Base-by-base conservation (phyloP, 129 eudicot species). In the Artemisia tridentata region DNA sequence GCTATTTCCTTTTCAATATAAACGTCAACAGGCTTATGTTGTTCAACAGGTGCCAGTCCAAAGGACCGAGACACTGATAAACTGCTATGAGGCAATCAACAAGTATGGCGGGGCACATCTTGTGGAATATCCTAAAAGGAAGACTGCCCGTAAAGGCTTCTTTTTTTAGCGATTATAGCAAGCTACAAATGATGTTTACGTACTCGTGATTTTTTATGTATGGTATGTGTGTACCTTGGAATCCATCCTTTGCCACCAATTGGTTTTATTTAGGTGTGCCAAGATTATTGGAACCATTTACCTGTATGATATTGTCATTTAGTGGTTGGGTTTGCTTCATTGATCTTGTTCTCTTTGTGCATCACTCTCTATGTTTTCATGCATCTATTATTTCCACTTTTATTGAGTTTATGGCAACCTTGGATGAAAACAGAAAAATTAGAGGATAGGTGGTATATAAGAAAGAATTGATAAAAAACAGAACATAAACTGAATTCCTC, bases 11-110 rank as follows among this genome's bases (percentile, higher is more conserved):
- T 78, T 17, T 57, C 82, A 55, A 43, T 65, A 78, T 59, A 63
- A 58, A 65, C 55, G 54, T 0, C 78, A 65, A 29, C 82, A 72
- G 18, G 2, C 68, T 29, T 73, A 67, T 52, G 21, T 69, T 68
- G 80, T 77, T 38, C 71, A 77, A 50, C 80, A 77, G 62, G 62
- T 17, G 16, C 63, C 78, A 2, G 56, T 56, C 10, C 51, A 18
- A 62, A 62, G 48, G 14, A 69, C 80, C 3, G 80, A 63, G 16
- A 50, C 49, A 49, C 65, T 70, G 65, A 60, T 77, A 15, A 77
- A 72, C 67, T 81, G 79, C 81, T 72, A 71, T 17, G 68, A 76
- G 17, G 85, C 79, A 7, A 76, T 77, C 64, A 55, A 67, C 67
- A 66, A 67, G 29, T 81, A 77, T 55, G 85, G 82, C 12, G 82